These are phyloP conservation scores for Thymus mandschuricus DNA, from an alignment of 257 asterid species.

Conservation along the genomic window DNA sequence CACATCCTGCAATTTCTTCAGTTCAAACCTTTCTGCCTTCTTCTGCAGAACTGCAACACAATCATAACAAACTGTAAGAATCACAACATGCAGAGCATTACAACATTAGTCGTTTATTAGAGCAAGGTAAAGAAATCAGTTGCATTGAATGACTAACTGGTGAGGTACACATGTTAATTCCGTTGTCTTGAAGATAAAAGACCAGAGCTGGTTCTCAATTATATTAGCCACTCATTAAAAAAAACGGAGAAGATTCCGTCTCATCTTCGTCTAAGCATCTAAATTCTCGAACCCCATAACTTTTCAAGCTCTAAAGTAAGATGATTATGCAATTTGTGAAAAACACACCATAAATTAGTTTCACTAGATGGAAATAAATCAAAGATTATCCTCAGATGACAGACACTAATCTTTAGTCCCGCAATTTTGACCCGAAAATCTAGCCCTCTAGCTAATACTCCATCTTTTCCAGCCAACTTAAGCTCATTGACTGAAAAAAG, in stretches of 20 bases:
- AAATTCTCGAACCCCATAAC: background rate
- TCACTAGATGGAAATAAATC: background rate
- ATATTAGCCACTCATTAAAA: background rate
- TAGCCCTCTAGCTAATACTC: background rate
- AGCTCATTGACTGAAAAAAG: background rate
- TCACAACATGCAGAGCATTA: background rate
- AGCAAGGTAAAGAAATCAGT: slow-evolving; percentile 9
- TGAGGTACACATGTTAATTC: background rate
- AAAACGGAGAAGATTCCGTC: background rate
- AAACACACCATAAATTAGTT: slow-evolving; percentile 5
- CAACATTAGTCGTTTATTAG: slow-evolving; percentile 12
- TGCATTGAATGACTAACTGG: background rate
- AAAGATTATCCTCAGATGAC: background rate
- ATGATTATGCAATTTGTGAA: background rate
- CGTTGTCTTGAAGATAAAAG: background rate
- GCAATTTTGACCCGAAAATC: background rate
- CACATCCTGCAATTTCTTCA: slow-evolving; percentile 51
- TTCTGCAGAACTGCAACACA: slow-evolving; percentile 58
- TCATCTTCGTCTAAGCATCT: background rate
- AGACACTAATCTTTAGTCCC: slow-evolving; percentile 1
- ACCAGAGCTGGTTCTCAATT: background rate
- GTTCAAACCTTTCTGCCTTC: slow-evolving; percentile 67
- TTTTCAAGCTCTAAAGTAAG: slow-evolving; percentile 13
- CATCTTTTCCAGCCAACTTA: slow-evolving; percentile 4
- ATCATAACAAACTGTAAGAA: slow-evolving; percentile 35